Evolutionary conservation across 2,329 filamentous ascomycete species (phyloP).

Genomic region (Sporothrix curviconia): DNA sequence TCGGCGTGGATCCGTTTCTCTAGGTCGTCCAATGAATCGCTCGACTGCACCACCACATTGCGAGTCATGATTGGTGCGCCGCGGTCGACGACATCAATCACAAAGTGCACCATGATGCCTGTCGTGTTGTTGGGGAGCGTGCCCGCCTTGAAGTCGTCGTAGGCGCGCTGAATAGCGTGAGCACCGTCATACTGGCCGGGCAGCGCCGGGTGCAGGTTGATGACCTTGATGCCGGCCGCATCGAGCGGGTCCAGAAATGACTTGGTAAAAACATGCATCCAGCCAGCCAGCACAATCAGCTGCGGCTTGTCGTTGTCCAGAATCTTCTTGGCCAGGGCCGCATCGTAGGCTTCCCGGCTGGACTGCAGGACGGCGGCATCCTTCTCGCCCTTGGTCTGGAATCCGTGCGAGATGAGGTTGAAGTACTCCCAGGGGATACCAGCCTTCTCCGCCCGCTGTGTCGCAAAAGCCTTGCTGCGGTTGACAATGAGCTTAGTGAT

Average conservation of each 20-base stretch:
- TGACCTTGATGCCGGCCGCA: slow-evolving; percentile 57
- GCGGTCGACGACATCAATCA: slow-evolving; percentile 72
- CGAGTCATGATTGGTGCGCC: slow-evolving; percentile 65
- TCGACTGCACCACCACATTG: slow-evolving; percentile 60
- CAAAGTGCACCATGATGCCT: slow-evolving; percentile 86
- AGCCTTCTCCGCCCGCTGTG: slow-evolving; percentile 36
- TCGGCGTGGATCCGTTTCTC: slow-evolving; percentile 66
- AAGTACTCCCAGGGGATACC: slow-evolving; percentile 71
- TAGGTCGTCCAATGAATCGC: slow-evolving; percentile 59
- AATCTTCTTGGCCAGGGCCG: slow-evolving; percentile 63
- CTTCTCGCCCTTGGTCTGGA: slow-evolving; percentile 49
- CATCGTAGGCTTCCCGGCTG: slow-evolving; percentile 65
- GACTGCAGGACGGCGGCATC: slow-evolving; percentile 47
- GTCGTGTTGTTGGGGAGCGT: slow-evolving; percentile 62
- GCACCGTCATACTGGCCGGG: slow-evolving; percentile 71
- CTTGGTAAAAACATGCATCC: slow-evolving; percentile 75
- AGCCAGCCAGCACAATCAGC: slow-evolving; percentile 74
- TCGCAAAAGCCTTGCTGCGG: slow-evolving; percentile 41
- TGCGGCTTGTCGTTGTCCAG: slow-evolving; percentile 56
- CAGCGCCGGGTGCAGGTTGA: slow-evolving; percentile 75
- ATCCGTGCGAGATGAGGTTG: slow-evolving; percentile 71
- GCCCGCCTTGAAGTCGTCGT: slow-evolving; percentile 59
- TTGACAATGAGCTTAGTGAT: slow-evolving; percentile 45
- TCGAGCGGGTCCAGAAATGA: slow-evolving; percentile 64
- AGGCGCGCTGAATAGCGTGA: slow-evolving; percentile 71